Conservation (phyloP, 129 eudicot genomes). For the Sambucus nigra region DNA sequence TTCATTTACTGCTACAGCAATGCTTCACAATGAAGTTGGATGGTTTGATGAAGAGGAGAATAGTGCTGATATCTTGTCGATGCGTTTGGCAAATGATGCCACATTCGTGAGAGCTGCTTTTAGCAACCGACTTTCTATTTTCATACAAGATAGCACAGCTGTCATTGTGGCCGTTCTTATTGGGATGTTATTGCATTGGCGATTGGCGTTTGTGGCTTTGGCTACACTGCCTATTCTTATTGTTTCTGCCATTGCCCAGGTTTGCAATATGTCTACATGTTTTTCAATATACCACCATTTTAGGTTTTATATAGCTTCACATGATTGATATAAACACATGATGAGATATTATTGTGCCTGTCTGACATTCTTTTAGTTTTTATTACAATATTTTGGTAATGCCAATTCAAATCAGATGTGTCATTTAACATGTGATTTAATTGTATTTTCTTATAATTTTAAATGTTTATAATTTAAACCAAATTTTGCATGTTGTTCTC, state of each 20-base stretch:
- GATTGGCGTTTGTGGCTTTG: slow-evolving; percentile 41
- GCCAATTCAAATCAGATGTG: no score
- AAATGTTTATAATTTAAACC: no score
- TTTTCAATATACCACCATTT: no score
- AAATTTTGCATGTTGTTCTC: no score
- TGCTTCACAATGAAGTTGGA: slow-evolving; percentile 55
- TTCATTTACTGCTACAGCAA: slow-evolving; percentile 19
- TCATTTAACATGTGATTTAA: no score
- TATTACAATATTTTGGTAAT: no score
- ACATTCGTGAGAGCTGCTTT: slow-evolving; percentile 51
- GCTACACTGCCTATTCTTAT: slow-evolving; percentile 40
- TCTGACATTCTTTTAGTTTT: no score
- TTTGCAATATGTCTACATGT: slow-evolving; percentile 4
- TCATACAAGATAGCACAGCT: slow-evolving; percentile 43
- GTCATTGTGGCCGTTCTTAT: slow-evolving; percentile 41
- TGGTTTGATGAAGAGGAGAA: slow-evolving; percentile 61
- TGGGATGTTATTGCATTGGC: slow-evolving; percentile 47
- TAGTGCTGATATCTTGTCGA: slow-evolving; percentile 30
- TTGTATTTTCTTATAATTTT: no score
- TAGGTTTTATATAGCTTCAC: no score
- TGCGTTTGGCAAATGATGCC: slow-evolving; percentile 48
- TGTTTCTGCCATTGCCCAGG: slow-evolving; percentile 47
- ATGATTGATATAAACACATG: no score
- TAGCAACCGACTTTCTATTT: slow-evolving; percentile 34
- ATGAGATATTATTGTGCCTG: no score